These are phyloP conservation scores for Cladosporium sp. DNA, from an alignment of 2,329 filamentous ascomycete species.

Conservation along the genomic window DNA sequence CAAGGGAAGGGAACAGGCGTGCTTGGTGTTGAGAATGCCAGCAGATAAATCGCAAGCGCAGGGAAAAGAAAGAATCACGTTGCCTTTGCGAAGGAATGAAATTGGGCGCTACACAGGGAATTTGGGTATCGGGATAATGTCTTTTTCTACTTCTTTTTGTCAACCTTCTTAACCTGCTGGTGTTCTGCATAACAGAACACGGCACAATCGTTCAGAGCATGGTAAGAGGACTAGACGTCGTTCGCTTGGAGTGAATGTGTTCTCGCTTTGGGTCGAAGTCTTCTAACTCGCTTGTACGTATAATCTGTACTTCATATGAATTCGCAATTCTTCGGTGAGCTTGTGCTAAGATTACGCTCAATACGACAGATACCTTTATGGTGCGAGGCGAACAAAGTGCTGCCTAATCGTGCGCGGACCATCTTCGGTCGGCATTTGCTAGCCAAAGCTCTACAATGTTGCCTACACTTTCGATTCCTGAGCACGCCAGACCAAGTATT, in stretches of 20 bases:
- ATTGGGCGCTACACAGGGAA: background rate
- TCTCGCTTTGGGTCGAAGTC: background rate
- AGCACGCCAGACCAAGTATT: no score
- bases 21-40: conserved; percentile 38
- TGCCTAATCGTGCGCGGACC: no score
- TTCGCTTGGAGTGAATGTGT: no score
- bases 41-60: background rate
- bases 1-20: conserved; percentile 44
- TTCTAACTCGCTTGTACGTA: background rate
- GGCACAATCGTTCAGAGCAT: no score
- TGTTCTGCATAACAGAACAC: no score
- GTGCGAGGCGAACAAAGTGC: no score
- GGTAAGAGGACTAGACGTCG: no score
- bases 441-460: no score
- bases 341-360: no score
- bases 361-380: no score
- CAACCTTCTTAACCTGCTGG: background rate
- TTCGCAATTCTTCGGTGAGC: background rate
- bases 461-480: no score
- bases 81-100: background rate
- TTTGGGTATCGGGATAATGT: background rate
- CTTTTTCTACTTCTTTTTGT: background rate
- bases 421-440: no score
- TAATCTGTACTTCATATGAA: background rate
- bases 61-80: background rate